Evolutionary conservation across 163 green algal species (phyloP), one percentile per base, ranked within the genome.

Genomic region (Coccomyxa subellipsoidea): DNA sequence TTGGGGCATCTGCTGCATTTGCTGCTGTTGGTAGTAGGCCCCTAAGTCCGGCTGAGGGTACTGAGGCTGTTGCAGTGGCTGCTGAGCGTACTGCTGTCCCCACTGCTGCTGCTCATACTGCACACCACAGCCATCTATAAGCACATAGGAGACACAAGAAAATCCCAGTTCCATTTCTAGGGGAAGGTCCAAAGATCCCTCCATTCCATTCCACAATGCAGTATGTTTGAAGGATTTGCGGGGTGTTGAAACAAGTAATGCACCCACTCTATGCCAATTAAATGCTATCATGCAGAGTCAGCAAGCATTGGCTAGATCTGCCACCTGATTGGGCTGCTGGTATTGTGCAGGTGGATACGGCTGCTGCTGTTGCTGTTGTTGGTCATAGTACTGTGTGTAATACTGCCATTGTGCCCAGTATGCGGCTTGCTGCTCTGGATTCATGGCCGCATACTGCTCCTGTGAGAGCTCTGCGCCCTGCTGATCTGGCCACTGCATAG

Each of bases 351-450:
- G 72, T 86, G 78, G 66, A 73, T 32, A 73, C 27, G 31, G 66
- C 66, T 73, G 66, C 66, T 73, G 66, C 66, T 73, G 66, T 32
- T 73, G 29, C 29, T 32, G 66, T 23, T 32, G 29, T 5, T 18
- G 21, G 4, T 32, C 66, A 6, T 73, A 73, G 66, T 73, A 73
- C 66, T 73, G 66, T 4, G 66, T 12, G 31, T 78, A 86, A 25
- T 86, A 76, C 79, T 84, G 83, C 83, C 83, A 86, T 79, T 84
- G 83, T 8, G 31, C 3, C 70, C 70, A 77, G 70, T 77, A 77
- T 7, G 83, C 72, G 38, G 79, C 79, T 79, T 86, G 83, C 83
- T 86, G 83, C 54, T 86, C 83, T 1, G 79, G 54, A 6, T 72
- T 77, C 54, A 86, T 53, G 10, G 34, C 39, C 0, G 38, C 73